Evolutionary conservation across 768 basidiomycete species (phyloP), one percentile per base, ranked within the genome.

Genomic region (Tulasnella sp.): DNA sequence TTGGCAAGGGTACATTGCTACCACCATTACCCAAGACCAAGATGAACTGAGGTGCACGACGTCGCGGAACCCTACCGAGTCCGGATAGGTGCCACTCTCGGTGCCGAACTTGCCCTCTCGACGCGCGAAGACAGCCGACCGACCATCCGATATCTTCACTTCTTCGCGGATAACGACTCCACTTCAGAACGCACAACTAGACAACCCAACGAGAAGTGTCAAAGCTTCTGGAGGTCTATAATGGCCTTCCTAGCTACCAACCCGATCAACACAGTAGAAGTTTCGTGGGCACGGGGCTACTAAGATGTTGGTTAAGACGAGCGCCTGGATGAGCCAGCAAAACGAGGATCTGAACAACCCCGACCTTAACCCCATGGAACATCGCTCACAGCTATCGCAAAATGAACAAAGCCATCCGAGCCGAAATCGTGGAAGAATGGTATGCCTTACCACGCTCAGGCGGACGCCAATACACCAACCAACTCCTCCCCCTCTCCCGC

Each of bases 271-370:
- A 78, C 50, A 22, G 37, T 80, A 20, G 44, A 42, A 22, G 8
- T 80, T 31, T 18, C 78, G 0, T 80, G 80, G 80, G 48, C 42
- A 18, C 80, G 78, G 22, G 80, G 78, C 54, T 78, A 80, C 22
- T 18, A 80, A 72, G 50, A 60, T 75, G 50, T 80, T 22, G 37
- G 22, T 16, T 79, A 78, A 34, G 80, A 80, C 76, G 80, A 80
- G 41, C 42, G 28, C 20, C 78, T 75, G 7, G 80, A 80, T 69
- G 40, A 80, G 24, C 8, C 31, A 54, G 80, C 80, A 20, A 80
- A 80, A 48, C 44, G 50, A 78, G 80, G 73, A 12, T 3, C 37
- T 37, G 37, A 37, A 37, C 37, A 37, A 37, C 37, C 37, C 37
- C 37, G 37, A 37, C 37, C n/a, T n/a, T n/a, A n/a, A n/a, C n/a